Evolutionary conservation across 441 rosid species (phyloP), one percentile per base, ranked within the genome.

Genomic region (Euphorbia schlechtendalii): DNA sequence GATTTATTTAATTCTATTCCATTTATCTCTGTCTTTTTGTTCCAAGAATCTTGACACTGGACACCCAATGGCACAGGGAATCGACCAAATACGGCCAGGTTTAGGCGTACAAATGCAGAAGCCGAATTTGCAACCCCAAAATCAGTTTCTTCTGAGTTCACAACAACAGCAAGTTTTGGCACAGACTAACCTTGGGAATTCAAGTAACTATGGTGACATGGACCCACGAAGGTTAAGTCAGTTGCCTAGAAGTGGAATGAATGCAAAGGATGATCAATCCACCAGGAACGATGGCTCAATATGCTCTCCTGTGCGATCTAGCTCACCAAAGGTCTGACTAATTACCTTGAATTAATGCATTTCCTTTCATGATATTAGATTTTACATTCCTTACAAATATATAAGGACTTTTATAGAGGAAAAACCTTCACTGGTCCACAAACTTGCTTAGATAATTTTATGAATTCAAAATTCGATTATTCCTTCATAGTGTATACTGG

Each of bases 131-230:
- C 86, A 74, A 54, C 59, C 65, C 48, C 86, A 79, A 46, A 84
- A 78, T 71, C 91, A 83, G 63, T 73, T 76, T 74, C 83, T 79
- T 62, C 68, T 82, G 73, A 71, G 83, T 54, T 80, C 91, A 38
- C 86, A 82, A 34, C 91, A 82, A 64, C 86, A 81, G 57, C 91
- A 83, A 66, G 74, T 80, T 59, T 70, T 82, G 77, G 84, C 87
- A 63, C 89, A 79, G 64, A 67, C 80, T 63, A 76, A 77, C 73
- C 74, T 70, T 72, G 86, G 81, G 65, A 82, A 75, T 77, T 62
- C 86, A 61, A 67, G 75, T 43, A 77, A 65, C 59, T 77, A 32
- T 54, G 83, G 79, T 14, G 84, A 84, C 28, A 36, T 80, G 76
- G 91, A 86, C 70, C 80, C 86, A 7, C 78, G 76, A 56, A 79